Conservation (phyloP, 345 rosid species). For the Clarkia xantiana region DNA sequence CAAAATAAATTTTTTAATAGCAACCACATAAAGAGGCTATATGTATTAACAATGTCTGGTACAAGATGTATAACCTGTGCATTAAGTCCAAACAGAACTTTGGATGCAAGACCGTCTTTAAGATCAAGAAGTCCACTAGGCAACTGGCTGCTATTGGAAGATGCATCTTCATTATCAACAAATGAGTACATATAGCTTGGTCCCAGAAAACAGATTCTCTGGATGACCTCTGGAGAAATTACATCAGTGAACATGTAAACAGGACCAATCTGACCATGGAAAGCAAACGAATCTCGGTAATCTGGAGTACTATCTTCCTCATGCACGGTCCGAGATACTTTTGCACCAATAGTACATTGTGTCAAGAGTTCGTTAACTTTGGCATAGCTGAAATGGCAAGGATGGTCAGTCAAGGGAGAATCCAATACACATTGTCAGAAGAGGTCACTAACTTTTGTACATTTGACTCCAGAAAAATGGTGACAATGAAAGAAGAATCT, state of each 20-base stretch:
- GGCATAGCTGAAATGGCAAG: constrained; percentile 53
- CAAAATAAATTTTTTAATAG: not conserved
- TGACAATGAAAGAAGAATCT: no score
- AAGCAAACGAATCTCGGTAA: constrained; percentile 36
- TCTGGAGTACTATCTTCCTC: constrained; percentile 45
- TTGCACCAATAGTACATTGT: constrained; percentile 67
- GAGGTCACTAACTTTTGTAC: not conserved
- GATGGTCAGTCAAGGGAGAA: not conserved
- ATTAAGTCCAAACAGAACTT: constrained; percentile 78
- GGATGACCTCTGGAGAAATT: constrained; percentile 72
- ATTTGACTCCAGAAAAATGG: no score
- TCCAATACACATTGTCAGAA: not conserved
- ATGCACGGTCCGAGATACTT: constrained; percentile 30
- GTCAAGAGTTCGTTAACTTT: constrained; percentile 71
- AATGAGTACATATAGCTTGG: constrained; percentile 96
- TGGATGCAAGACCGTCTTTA: constrained; percentile 87
- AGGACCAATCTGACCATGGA: constrained; percentile 93
- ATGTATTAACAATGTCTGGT: not conserved
- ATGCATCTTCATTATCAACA: constrained; percentile 60
- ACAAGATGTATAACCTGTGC: constrained; percentile 52
- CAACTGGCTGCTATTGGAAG: constrained; percentile 37
- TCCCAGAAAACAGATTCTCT: constrained; percentile 64
- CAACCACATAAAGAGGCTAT: not conserved
- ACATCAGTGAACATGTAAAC: constrained; percentile 73
- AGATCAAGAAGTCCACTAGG: constrained; percentile 76